Conservation (phyloP, 352 stramenopile genomes). For the Globisporangium okanoganense region DNA sequence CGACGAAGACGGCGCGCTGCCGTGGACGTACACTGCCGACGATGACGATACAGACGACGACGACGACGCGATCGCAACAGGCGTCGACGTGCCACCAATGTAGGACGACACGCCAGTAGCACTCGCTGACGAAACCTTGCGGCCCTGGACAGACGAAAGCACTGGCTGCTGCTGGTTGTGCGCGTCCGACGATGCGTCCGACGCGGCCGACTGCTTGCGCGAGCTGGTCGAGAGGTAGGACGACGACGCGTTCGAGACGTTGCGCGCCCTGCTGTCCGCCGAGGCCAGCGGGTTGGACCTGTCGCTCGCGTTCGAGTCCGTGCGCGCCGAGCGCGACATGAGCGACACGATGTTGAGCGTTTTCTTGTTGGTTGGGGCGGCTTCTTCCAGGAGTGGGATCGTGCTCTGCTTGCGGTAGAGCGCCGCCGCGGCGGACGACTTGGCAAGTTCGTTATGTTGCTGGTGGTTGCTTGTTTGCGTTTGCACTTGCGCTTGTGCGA, state of each 20-base stretch:
- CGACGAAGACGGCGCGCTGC: constrained; percentile 9
- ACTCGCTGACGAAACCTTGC: neutral
- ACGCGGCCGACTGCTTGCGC: constrained; percentile 9
- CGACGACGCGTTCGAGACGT: constrained; percentile 7
- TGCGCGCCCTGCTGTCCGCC: neutral
- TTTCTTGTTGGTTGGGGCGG: constrained; percentile 19
- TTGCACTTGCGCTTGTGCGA: neutral
- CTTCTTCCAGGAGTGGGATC: constrained; percentile 15
- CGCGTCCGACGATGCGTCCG: neutral
- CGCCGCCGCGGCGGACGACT: neutral
- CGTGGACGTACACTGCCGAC: constrained; percentile 11
- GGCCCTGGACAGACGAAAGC: constrained; percentile 2
- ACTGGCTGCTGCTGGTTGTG: neutral
- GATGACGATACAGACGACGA: neutral
- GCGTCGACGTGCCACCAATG: neutral
- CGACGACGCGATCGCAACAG: constrained; percentile 1
- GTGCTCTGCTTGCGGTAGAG: constrained; percentile 11
- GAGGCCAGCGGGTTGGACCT: constrained; percentile 19
- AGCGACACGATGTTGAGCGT: constrained; percentile 24
- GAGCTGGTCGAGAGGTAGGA: neutral
- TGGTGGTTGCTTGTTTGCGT: neutral
- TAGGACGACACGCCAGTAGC: neutral
- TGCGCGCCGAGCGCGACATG: constrained; percentile 19
- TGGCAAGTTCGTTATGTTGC: neutral
- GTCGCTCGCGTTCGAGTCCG: constrained; percentile 9